Conservation (phyloP, 257 asterid species). For the Lantana camara region DNA sequence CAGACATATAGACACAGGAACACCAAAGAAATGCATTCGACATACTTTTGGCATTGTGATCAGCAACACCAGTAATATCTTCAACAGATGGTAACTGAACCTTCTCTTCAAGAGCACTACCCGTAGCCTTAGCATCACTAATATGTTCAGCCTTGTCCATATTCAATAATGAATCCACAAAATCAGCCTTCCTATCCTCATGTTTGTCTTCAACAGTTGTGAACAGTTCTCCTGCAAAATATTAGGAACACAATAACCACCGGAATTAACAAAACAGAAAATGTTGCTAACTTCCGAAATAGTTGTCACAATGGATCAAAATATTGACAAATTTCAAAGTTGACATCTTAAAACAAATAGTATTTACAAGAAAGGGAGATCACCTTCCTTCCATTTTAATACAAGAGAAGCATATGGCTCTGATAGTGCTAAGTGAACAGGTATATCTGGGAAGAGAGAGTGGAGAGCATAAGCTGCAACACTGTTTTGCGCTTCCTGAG, state of each 20-base stretch:
- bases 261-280: slow-evolving; percentile 16
- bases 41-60: slow-evolving; percentile 37
- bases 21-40: slow-evolving; percentile 1
- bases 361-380: slow-evolving; percentile 20
- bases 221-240: slow-evolving; percentile 57
- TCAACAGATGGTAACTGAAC: slow-evolving; percentile 41
- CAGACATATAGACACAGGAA: slow-evolving; percentile 1
- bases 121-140: slow-evolving; percentile 38
- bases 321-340: slow-evolving; percentile 14
- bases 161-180: slow-evolving; percentile 74
- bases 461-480: slow-evolving; percentile 95
- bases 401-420: slow-evolving; percentile 85
- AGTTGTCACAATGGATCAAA: slow-evolving; percentile 20
- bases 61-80: slow-evolving; percentile 22
- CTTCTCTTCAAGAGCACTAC: slow-evolving; percentile 44
- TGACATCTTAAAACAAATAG: slow-evolving; percentile 27
- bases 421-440: slow-evolving; percentile 76
- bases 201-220: slow-evolving; percentile 45
- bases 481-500: slow-evolving; percentile 87
- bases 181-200: slow-evolving; percentile 77
- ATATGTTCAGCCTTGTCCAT: slow-evolving; percentile 39
- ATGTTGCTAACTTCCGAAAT: neutral
- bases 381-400: slow-evolving; percentile 85
- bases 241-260: slow-evolving; percentile 19
- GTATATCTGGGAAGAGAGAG: slow-evolving; percentile 82